A percentile compares a stretch with the other conserved stretches of the same genome.
Evolutionary conservation across 805 yeast species (phyloP).

Genomic region (Wickerhamomyces kurtzmanii): DNA sequence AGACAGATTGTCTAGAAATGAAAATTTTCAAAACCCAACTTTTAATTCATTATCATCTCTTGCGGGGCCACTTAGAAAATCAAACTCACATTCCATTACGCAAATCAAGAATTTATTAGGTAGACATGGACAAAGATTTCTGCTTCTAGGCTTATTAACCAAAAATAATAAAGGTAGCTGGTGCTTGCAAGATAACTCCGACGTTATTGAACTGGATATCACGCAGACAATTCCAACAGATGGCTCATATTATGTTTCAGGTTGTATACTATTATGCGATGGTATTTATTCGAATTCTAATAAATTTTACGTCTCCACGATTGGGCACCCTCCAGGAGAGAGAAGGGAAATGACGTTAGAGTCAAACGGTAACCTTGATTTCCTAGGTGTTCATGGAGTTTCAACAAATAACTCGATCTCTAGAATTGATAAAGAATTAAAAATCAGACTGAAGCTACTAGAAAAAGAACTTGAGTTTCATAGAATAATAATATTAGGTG

Average conservation of each 20-base stretch:
- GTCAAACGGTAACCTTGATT: slow-evolving; percentile 72
- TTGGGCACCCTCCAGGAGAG: slow-evolving; percentile 89
- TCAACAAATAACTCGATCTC: slow-evolving; percentile 25
- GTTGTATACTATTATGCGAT: slow-evolving; percentile 72
- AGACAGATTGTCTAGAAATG: slow-evolving; percentile 72
- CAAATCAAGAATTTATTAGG: slow-evolving; percentile 81
- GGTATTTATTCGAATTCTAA: slow-evolving; percentile 71
- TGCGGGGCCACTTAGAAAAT: slow-evolving; percentile 4
- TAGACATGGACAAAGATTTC: slow-evolving; percentile 65
- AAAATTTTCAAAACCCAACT: slow-evolving; percentile 42
- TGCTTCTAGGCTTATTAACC: slow-evolving; percentile 68
- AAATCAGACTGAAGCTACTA: slow-evolving; percentile 38
- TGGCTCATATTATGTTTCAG: slow-evolving; percentile 60
- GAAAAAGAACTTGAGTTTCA: slow-evolving; percentile 52
- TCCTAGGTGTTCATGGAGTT: slow-evolving; percentile 34
- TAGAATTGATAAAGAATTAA: slow-evolving; percentile 53
- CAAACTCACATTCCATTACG: slow-evolving; percentile 34
- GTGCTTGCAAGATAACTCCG: slow-evolving; percentile 76
- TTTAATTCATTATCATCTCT: slow-evolving; percentile 25
- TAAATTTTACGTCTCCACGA: slow-evolving; percentile 62
- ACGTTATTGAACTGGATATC: slow-evolving; percentile 58
- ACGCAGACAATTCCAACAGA: slow-evolving; percentile 50
- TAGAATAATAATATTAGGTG: slow-evolving; percentile 62
- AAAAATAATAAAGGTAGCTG: slow-evolving; percentile 56
- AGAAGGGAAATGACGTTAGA: slow-evolving; percentile 55